Base-by-base conservation (phyloP, 228 moss, liverwort and hornwort species). In the Sphagnum fallax region DNA sequence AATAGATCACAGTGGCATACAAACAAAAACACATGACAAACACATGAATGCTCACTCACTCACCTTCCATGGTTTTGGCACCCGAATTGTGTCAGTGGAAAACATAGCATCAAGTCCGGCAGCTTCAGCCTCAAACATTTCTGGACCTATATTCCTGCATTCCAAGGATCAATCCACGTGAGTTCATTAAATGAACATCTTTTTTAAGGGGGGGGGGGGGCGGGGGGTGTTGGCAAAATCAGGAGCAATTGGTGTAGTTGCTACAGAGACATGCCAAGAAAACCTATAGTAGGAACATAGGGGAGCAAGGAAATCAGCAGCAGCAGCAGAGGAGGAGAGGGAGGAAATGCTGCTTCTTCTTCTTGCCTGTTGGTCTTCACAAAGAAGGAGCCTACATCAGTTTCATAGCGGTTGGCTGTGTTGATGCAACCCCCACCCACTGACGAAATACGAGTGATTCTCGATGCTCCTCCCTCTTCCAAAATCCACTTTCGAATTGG, bases 91-190 rank as follows among this genome's bases (percentile, higher is more conserved):
- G 76, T 75, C 75, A 4, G 94, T 94, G 59, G 86, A 75, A 77
- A 78, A 81, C 94, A 98, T 98, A 67, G 94, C 94, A 67, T 86
- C 69, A 50, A 98, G 79, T n/a, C 98, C 98, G 14, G 86, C 87
- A 5, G 98, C 98, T 70, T 98, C 98, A 64, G 83, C 98, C 77
- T 93, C 94, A 79, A 98, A 98, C 94, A 98, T 98, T 12, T 85
- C 82, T 50, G 90, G 86, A 48, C 87, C 98, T 52, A 82, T 61
- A 73, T 90, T 81, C 77, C 93, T 92, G 83, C 67, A 53, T 51
- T 47, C 8, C 55, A 49, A 51, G 51, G 5, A 16, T 4, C 18
- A 10, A 49, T 51, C 15, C 0, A 14, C 14, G 4, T 47, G 7
- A 65, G 65, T 51, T 47, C 18, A 65, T 48, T 18, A 14, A 5